These are phyloP conservation scores for Calonectria honghensis DNA, from an alignment of 2,329 filamentous ascomycete species.

Conservation along the genomic window DNA sequence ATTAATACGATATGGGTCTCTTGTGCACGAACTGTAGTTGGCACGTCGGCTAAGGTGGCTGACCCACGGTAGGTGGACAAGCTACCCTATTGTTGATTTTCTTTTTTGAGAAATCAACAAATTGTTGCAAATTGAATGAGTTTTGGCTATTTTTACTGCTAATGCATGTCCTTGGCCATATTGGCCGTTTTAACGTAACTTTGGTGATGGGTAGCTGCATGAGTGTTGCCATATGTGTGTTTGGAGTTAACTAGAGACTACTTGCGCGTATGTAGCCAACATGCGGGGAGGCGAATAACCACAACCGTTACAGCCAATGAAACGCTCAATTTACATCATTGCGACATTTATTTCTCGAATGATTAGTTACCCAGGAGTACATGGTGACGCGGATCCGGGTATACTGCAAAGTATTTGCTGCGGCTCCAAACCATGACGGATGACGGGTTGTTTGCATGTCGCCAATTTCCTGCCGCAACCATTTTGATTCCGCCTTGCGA, in stretches of 20 bases:
- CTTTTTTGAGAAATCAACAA: background rate
- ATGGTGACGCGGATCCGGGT: background rate
- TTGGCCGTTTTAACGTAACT: background rate
- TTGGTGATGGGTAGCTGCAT: no score
- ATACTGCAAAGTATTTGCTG: background rate
- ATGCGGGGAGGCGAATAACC: background rate
- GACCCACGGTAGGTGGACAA: background rate
- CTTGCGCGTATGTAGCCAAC: background rate
- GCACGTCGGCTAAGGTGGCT: background rate
- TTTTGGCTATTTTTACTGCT: background rate
- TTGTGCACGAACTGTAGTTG: background rate
- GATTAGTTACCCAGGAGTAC: background rate
- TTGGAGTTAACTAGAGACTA: background rate
- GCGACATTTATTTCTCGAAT: background rate
- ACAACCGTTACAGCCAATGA: background rate
- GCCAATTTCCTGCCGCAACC: background rate
- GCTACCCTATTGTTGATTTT: constrained; percentile 6
- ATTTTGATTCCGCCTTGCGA: background rate
- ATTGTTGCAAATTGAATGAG: background rate
- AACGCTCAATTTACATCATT: background rate
- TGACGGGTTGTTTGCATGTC: background rate
- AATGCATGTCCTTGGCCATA: background rate
- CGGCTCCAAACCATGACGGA: background rate
- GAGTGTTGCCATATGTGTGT: background rate
- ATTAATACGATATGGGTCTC: constrained; percentile 7